Base-by-base conservation (phyloP, 2,329 filamentous ascomycete genomes). In the Hortaea werneckii region DNA sequence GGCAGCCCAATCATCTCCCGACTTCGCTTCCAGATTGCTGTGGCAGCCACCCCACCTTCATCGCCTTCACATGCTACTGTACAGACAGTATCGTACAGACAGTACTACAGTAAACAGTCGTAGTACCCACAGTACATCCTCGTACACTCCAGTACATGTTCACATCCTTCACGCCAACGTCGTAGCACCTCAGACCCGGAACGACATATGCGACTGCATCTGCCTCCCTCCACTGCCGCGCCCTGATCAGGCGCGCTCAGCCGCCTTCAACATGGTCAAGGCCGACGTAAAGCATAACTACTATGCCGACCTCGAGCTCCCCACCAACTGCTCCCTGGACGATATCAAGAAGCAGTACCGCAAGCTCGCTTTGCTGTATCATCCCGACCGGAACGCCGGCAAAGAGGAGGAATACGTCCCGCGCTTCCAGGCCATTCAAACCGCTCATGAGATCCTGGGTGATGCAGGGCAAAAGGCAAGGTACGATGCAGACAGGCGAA, bases 281-380 rank as follows among this genome's bases (percentile, higher is more conserved):
- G 52, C 61, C 27, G 59, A 63, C 46, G 47, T 59, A 43, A 62
- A 63, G 49, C 55, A 56, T 45, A 59, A 61, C 47, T 61, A 95
- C 46, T 61, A 95, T 67, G 83, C 80, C 50, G 87, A 94, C 68
- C 74, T 95, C 45, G 85, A 86, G 53, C 68, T 95, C 46, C 66
- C 78, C 1, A 70, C 77, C 8, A 77, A 75, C 56, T 85, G 85
- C 44, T 79, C 83, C 54, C 68, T 79, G 38, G 77, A 81, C 29
- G 86, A 92, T 37, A 81, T 94, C 62, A 90, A 87, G 70, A 92
- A 83, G 65, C 83, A 89, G 58, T 95, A 88, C 66, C 79, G 84
- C 55, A 88, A 87, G 65, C 77, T 94, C 59, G 87, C 87, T 41
- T 72, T 94, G 40, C 85, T 85, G 64, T 94, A 85, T 59, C 88